Base-by-base conservation (phyloP, 2,329 filamentous ascomycete genomes). In the Aureobasidium mangrovei region DNA sequence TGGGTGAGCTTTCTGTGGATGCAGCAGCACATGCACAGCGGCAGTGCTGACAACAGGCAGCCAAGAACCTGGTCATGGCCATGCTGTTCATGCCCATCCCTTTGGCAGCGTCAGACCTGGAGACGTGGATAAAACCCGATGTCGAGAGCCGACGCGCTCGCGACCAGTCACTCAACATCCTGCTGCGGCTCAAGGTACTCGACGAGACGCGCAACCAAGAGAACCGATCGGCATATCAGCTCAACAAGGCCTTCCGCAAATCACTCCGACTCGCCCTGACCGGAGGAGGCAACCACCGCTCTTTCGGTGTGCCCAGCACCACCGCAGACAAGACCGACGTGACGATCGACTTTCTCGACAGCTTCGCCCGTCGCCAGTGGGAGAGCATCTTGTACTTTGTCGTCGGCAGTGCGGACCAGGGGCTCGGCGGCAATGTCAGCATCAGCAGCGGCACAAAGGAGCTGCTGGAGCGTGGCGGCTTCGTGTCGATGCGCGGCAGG, bases 351-450 rank as follows among this genome's bases (percentile, higher is more conserved):
- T 88, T 86, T 61, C 78, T 98, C 55, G 93, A 98, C 65, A 79
- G 83, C 29, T 94, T 91, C 70, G 90, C 93, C 4, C 82, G 88
- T 53, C 81, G 80, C 62, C 91, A 95, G 66, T 98, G 93, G 91
- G 94, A 98, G 69, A 86, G 89, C 28, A 95, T 98, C 29, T 71
- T 98, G 45, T 93, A 96, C 69, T 98, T 90, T 65, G 91, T 98
- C 67, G 93, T 98, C 24, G 87, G 85, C 56, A 85, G 82, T 57
- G 84, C 86, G 7, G 83, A 80, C 1, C 66, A 69, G 28, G 77
- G 80, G 58, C 67, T 75, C 63, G 71, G 72, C 24, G 70, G 74
- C 39, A 68, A 71, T 54, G 67, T 68, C n/a, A 66, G 68, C 4
- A 68, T 72, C 55, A 77, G 77, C 0, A 82, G 86, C 31, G 86